phyloP scores from a whole-genome alignment of 805 yeast species.

The Yamadazyma philogaea region DNA sequence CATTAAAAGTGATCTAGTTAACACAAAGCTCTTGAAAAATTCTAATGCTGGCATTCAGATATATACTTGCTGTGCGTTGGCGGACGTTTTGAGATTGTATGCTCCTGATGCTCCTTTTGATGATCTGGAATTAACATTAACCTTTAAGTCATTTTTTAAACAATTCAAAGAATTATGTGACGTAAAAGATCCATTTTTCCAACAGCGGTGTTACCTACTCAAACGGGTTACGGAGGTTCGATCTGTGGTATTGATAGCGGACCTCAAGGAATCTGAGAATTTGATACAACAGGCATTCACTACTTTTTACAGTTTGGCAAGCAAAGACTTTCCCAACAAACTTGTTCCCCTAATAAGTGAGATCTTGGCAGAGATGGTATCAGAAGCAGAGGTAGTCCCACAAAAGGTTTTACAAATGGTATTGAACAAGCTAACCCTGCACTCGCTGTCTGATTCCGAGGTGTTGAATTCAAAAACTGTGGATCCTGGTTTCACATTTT shows the following conservation, averaged over 20 bases:
- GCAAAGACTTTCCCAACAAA: slow-evolving; percentile 45
- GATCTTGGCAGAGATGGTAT: slow-evolving; percentile 68
- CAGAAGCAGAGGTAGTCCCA: slow-evolving; percentile 68
- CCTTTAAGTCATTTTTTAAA: slow-evolving; percentile 62
- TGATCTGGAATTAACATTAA: slow-evolving; percentile 54
- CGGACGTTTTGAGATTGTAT: slow-evolving; percentile 70
- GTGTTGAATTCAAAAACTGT: slow-evolving; percentile 22
- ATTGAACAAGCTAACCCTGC: slow-evolving; percentile 55
- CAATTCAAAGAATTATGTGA: slow-evolving; percentile 59
- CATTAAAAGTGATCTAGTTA: slow-evolving; percentile 51
- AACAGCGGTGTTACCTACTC: slow-evolving; percentile 62
- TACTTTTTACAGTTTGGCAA: slow-evolving; percentile 54
- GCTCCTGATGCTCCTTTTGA: slow-evolving; percentile 93
- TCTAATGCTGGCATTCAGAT: slow-evolving; percentile 69
- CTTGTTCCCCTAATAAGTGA: slow-evolving; percentile 65
- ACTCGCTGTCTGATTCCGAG: slow-evolving; percentile 3
- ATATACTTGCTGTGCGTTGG: slow-evolving; percentile 64
- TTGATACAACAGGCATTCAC: slow-evolving; percentile 57
- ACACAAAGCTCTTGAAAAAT: slow-evolving; percentile 56
- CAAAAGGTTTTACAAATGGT: slow-evolving; percentile 57
- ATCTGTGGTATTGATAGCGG: slow-evolving; percentile 70
- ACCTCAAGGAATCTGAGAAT: slow-evolving; percentile 58
- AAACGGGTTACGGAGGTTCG: slow-evolving; percentile 72
- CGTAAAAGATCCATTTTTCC: slow-evolving; percentile 55
- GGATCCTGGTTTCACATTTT: slow-evolving; percentile 63